Percentiles rank a stretch among this genome's conserved stretches.
These are phyloP conservation scores for Microglena sp. DNA, from an alignment of 139 green algal species.

Conservation along the genomic window DNA sequence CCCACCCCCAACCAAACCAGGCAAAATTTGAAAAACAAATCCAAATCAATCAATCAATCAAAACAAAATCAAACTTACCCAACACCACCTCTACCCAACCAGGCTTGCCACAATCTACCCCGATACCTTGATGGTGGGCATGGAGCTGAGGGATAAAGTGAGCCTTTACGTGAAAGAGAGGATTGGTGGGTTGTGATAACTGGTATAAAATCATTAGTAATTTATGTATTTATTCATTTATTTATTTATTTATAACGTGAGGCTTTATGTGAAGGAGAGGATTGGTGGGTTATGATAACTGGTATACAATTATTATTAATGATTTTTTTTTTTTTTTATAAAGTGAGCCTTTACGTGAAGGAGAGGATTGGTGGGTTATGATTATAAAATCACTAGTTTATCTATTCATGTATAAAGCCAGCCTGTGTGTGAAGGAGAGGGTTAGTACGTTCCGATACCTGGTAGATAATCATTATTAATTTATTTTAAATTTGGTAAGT, in stretches of 20 bases:
- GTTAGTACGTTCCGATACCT: conserved; percentile 32
- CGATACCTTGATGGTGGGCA: conserved; percentile 84
- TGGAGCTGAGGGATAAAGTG: conserved; percentile 95
- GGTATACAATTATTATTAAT: background rate
- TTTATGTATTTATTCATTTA: background rate
- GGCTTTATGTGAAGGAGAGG: conserved; percentile 84
- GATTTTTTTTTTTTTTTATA: conserved; percentile 20
- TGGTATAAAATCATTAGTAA: background rate
- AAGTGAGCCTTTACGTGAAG: conserved; percentile 87
- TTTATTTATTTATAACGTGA: conserved; percentile 53
- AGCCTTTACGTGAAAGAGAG: conserved; percentile 85
- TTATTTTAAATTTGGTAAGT: conserved; percentile 51
- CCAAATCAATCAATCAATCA: no score
- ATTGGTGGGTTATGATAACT: conserved; percentile 33
- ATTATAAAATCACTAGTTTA: no score
- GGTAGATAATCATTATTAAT: background rate
- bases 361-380: conserved; percentile 55
- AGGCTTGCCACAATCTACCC: conserved; percentile 78
- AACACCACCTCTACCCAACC: background rate
- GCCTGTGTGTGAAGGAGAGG: conserved; percentile 84
- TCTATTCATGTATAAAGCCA: conserved; percentile 89
- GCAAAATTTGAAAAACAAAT: no score
- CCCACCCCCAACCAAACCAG: no score
- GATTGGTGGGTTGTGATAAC: conserved; percentile 33
- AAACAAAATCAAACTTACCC: background rate